These are phyloP conservation scores for Colletotrichum brevisporum DNA, from an alignment of 2,329 filamentous ascomycete species.

Conservation along the genomic window DNA sequence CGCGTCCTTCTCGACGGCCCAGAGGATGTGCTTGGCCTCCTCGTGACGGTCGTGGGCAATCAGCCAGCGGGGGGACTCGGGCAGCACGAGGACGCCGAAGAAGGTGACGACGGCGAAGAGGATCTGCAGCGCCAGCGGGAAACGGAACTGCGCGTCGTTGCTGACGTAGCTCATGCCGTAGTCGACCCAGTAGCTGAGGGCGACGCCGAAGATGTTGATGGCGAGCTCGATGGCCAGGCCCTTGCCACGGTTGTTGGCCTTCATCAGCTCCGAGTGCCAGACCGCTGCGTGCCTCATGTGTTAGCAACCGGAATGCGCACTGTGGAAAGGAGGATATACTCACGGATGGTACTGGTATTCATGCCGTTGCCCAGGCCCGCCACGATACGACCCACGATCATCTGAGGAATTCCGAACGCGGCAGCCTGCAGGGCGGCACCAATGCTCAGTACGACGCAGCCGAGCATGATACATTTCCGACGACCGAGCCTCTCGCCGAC, in stretches of 20 bases:
- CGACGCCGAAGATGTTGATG: slow-evolving; percentile 56
- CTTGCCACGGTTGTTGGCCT: slow-evolving; percentile 55
- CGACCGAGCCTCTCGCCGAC: slow-evolving; percentile 62
- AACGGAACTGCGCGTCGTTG: slow-evolving; percentile 58
- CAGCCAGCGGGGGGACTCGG: slow-evolving; percentile 62
- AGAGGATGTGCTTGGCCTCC: slow-evolving; percentile 54
- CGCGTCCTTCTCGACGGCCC: slow-evolving; percentile 49
- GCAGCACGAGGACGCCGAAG: slow-evolving; percentile 51
- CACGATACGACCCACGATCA: slow-evolving; percentile 61
- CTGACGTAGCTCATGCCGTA: slow-evolving; percentile 55
- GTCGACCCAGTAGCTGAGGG: slow-evolving; percentile 54
- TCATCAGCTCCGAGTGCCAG: slow-evolving; percentile 60
- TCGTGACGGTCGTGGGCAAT: slow-evolving; percentile 63
- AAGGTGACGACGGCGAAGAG: slow-evolving; percentile 55
- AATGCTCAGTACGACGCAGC: slow-evolving; percentile 56
- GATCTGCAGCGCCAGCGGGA: slow-evolving; percentile 61
- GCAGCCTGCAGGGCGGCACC: slow-evolving; percentile 60
- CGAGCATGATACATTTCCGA: slow-evolving; percentile 55
- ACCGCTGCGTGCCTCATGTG: slow-evolving; percentile 44
- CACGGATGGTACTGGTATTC: slow-evolving; percentile 63
- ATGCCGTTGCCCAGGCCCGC: slow-evolving; percentile 60
- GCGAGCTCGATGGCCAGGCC: slow-evolving; percentile 49
- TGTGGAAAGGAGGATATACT: slow-evolving; percentile 34
- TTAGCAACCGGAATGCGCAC: background rate
- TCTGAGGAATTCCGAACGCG: slow-evolving; percentile 56